These are phyloP conservation scores for Corchorus capsularis DNA, from an alignment of 345 rosid species.

Conservation along the genomic window DNA sequence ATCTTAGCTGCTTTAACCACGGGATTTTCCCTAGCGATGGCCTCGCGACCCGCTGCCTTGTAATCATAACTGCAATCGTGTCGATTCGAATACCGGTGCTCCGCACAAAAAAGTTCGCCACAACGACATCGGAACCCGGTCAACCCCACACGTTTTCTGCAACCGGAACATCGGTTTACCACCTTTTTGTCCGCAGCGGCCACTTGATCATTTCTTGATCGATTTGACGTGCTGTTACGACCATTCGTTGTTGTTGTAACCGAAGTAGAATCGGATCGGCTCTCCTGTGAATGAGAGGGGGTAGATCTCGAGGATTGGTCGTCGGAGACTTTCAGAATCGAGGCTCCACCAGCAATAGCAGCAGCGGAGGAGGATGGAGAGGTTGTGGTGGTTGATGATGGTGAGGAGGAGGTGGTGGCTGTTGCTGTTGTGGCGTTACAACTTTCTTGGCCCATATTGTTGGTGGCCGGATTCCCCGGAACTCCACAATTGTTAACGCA, in stretches of 20 bases:
- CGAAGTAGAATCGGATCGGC: constrained; percentile 20
- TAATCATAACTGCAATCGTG: constrained; percentile 95
- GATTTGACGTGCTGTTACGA: constrained; percentile 22
- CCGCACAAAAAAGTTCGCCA: constrained; percentile 88
- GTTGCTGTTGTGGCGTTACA: constrained; percentile 64
- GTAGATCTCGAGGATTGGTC: constrained; percentile 59
- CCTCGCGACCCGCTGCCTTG: constrained; percentile 87
- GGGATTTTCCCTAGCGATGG: constrained; percentile 91
- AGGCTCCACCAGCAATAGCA: constrained; percentile 30
- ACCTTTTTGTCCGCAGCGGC: constrained; percentile 46
- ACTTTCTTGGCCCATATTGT: constrained; percentile 97
- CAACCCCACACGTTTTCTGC: constrained; percentile 83
- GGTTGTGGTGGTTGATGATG: background rate
- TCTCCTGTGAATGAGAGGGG: constrained; percentile 32
- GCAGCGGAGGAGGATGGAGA: background rate
- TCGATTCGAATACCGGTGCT: constrained; percentile 95
- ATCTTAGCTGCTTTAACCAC: constrained; percentile 97
- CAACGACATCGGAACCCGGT: constrained; percentile 98
- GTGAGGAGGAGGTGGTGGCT: constrained; percentile 15
- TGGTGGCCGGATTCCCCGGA: constrained; percentile 85
- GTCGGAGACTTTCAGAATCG: constrained; percentile 48
- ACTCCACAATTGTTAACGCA: constrained; percentile 88
- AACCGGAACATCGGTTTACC: constrained; percentile 89
- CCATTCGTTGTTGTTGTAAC: constrained; percentile 29
- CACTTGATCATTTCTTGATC: constrained; percentile 25